A percentile compares a stretch with the other conserved stretches of the same genome.
These are phyloP conservation scores for Ophiostoma piceae DNA, from an alignment of 2,329 filamentous ascomycete genomes.

Conservation along the genomic window DNA sequence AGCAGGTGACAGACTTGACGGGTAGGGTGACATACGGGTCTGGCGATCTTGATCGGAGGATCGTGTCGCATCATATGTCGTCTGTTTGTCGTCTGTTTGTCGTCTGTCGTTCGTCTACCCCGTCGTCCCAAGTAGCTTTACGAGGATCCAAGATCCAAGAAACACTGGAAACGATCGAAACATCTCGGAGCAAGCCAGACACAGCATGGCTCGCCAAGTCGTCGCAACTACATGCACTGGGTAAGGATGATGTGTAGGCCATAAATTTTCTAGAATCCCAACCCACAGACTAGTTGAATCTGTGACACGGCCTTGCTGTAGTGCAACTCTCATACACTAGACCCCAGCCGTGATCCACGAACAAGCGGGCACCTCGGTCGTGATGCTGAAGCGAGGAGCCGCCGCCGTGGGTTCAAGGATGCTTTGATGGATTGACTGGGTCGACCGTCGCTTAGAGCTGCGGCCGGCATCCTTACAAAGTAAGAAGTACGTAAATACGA, in stretches of 20 bases:
- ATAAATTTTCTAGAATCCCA: background rate
- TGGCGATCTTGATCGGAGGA: background rate
- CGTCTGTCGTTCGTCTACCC: background rate
- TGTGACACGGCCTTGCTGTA: background rate
- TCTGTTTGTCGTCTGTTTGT: background rate
- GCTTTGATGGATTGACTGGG: background rate
- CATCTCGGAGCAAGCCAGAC: background rate
- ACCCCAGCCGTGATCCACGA: background rate
- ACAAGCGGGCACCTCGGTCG: background rate
- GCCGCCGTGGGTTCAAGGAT: no score
- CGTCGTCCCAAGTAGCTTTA: background rate
- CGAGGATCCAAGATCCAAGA: background rate
- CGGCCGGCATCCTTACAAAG: background rate
- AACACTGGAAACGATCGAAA: background rate
- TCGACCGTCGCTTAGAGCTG: background rate
- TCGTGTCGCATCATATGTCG: background rate
- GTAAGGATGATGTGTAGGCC: background rate
- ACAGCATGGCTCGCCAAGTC: background rate
- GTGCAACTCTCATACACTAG: background rate
- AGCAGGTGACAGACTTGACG: conserved; percentile 2
- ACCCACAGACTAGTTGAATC: background rate
- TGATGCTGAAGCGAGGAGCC: background rate
- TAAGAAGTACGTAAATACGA: background rate
- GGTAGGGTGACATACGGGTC: background rate
- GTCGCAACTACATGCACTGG: background rate